Evolutionary conservation across 768 basidiomycete species (phyloP), one percentile per base, ranked within the genome.

Genomic region (Tephrocybe sp.): DNA sequence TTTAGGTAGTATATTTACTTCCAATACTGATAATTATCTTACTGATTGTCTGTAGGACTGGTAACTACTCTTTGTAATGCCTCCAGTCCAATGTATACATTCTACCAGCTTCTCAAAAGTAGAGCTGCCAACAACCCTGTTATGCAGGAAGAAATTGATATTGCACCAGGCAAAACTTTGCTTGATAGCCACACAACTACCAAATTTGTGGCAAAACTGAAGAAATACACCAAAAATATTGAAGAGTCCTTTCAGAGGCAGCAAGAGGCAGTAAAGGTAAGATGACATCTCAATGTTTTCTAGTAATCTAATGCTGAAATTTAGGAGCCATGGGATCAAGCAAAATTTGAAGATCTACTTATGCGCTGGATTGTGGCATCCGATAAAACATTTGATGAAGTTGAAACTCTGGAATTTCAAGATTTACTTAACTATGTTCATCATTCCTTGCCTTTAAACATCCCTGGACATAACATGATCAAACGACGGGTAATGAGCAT

Each of bases 181-280:
- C 23, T n/a, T n/a, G 10, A 15, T 10, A n/a, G 37, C 26, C 36
- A 48, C 46, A 26, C 24, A n/a, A 3, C 15, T 4, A 9, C 24
- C 2, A 17, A 39, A 17, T 45, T 51, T 38, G 28, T 44, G 3
- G 23, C 17, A 10, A 37, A 43, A 17, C 34, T 51, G n/a, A 28
- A 37, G 32, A 25, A 43, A 21, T 26, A 36, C 18, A 18, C 21
- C 7, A 8, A 34, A 12, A 49, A 41, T 18, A 44, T 54, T 11
- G 11, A 54, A 28, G 32, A 54, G 18, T 40, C 47, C 1, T 48
- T 54, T 48, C 23, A 42, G 18, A 30, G 30, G 17, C 52, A 48
- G 30, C 41, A 23, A 4, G 34, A 46, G 18, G 34, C 20, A 8
- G 45, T 41, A 23, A 28, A 9, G 33, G 46, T 53, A n/a, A n/a